Percentiles rank a stretch among this genome's conserved stretches.
Evolutionary conservation across 2,329 filamentous ascomycete genomes (phyloP).

Genomic region (Aspergillus vadensis): DNA sequence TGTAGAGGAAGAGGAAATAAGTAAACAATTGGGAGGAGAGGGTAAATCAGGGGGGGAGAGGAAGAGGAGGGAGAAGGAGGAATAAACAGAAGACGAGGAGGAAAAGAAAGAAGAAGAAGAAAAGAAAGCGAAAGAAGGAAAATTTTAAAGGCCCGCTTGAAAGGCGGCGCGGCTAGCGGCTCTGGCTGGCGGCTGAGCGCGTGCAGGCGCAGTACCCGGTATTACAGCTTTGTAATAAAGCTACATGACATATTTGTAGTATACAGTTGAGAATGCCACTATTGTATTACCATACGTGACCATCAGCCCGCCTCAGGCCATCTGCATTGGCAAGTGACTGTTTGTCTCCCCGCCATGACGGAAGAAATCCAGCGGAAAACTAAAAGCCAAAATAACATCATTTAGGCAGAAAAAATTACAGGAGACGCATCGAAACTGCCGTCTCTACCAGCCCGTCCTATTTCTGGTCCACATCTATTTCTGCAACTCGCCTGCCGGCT

Average conservation of each 20-base stretch:
- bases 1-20: background rate
- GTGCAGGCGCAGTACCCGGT: constrained; percentile 1
- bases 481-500: background rate
- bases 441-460: background rate
- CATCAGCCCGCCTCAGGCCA: too few relatives aligned
- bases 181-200: constrained; percentile 7
- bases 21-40: constrained; percentile 9
- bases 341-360: constrained; percentile 29
- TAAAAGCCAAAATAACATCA: constrained; percentile 13
- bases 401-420: constrained; percentile 27
- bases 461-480: background rate
- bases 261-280: background rate
- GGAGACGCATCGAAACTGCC: background rate
- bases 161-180: constrained; percentile 3
- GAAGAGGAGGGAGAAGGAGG: background rate
- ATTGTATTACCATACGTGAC: constrained; percentile 4
- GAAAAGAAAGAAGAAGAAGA: constrained; percentile 14
- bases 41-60: constrained; percentile 4
- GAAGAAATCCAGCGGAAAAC: constrained; percentile 19
- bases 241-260: too few relatives aligned
- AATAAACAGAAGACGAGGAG: constrained; percentile 4
- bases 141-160: background rate
- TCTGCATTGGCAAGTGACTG: background rate
- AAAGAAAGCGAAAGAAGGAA: constrained; percentile 8
- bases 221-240: too few relatives aligned